phyloP scores from a whole-genome alignment of 2,329 filamentous ascomycete genomes.

The Cladophialophora yegresii region DNA sequence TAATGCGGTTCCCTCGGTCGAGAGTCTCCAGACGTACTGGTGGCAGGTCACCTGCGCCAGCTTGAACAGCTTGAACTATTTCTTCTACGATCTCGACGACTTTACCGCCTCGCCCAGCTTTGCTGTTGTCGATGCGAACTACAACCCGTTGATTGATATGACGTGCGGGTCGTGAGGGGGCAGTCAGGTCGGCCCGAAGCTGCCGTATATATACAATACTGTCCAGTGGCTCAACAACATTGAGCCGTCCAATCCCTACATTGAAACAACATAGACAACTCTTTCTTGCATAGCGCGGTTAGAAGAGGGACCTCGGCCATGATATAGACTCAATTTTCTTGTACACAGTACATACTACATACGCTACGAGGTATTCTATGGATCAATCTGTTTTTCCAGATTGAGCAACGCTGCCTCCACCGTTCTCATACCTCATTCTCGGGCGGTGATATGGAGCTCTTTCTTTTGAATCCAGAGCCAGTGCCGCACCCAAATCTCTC shows the following conservation, averaged over 20 bases:
- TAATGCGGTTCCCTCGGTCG: constrained; percentile 61
- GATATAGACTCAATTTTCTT: constrained; percentile 13
- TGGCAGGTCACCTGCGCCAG: constrained; percentile 71
- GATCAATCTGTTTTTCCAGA: no score
- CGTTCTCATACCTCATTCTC: no score
- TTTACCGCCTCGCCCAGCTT: constrained; percentile 68
- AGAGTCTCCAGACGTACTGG: constrained; percentile 80
- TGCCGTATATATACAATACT: not conserved
- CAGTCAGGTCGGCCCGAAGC: not conserved
- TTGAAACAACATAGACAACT: not conserved
- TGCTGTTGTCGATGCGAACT: constrained; percentile 60
- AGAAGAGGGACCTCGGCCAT: not conserved
- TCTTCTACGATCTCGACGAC: constrained; percentile 77
- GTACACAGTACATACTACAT: not conserved
- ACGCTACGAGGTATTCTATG: no score
- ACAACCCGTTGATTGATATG: constrained; percentile 45
- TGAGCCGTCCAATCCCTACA: constrained; percentile 16
- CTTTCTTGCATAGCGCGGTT: constrained; percentile 21
- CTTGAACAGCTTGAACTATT: constrained; percentile 67
- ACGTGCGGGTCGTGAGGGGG: constrained; percentile 37
- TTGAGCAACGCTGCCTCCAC: no score
- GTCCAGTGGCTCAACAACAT: not conserved
- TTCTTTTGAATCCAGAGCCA: no score
- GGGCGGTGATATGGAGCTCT: no score
- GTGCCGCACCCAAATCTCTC: no score